A percentile compares a stretch with the other conserved stretches of the same genome.
phyloP scores from a whole-genome alignment of 2,329 filamentous ascomycete genomes.

The Claviceps fusiformis region DNA sequence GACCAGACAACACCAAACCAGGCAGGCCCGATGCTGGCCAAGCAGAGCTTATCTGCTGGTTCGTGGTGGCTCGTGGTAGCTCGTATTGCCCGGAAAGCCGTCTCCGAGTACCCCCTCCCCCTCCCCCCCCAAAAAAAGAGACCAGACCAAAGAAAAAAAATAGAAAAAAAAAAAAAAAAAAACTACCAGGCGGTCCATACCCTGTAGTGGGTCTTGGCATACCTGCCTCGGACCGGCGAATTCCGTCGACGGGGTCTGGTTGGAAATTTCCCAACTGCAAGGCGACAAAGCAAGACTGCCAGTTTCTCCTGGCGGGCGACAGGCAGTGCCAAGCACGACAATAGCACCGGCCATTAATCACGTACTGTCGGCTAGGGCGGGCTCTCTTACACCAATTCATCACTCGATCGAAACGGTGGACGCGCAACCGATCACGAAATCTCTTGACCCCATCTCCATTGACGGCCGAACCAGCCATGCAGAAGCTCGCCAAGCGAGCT shows the following conservation, averaged over 20 bases:
- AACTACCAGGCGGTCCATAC: background rate
- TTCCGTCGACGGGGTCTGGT: background rate
- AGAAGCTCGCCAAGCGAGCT: conserved; percentile 56
- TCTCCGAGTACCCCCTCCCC: no score
- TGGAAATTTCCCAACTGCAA: conserved; percentile 1
- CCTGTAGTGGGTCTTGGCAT: background rate
- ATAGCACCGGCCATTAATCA: background rate
- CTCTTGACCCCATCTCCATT: background rate
- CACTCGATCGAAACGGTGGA: background rate
- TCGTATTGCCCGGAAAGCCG: no score
- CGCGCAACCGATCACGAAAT: background rate
- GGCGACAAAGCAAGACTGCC: background rate
- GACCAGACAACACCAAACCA: no score
- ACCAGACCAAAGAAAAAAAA: no score
- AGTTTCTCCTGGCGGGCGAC: background rate
- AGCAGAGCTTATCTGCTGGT: background rate
- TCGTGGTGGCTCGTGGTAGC: background rate
- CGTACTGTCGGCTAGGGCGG: no score
- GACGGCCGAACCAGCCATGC: conserved; percentile 34
- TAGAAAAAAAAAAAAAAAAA: no score
- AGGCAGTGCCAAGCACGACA: background rate
- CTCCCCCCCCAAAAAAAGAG: no score
- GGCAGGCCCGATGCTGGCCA: no score
- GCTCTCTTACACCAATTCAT: background rate
- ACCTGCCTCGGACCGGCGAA: conserved; percentile 2